Evolutionary conservation across 2,329 filamentous ascomycete species (phyloP).

Genomic region (Dryadomyces sulphureus): DNA sequence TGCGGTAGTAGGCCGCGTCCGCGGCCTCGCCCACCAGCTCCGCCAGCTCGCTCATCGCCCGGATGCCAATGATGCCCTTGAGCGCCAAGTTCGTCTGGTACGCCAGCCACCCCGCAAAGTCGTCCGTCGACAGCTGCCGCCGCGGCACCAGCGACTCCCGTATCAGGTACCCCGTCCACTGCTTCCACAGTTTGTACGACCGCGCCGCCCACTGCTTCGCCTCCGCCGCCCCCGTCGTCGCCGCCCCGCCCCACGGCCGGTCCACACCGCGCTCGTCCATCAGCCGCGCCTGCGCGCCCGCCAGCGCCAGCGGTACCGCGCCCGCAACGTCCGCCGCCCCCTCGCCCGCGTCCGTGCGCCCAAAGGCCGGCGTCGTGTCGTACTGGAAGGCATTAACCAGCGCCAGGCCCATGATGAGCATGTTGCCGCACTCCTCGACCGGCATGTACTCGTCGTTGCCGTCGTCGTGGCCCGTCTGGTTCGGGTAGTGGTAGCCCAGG

Average conservation of each 20-base stretch:
- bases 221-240: constrained; percentile 25
- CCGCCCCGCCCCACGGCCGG: constrained; percentile 36
- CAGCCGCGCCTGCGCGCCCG: constrained; percentile 4
- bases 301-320: constrained; percentile 5
- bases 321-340: constrained; percentile 10
- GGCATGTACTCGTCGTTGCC: constrained; percentile 59
- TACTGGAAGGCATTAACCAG: constrained; percentile 60
- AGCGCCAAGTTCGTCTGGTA: constrained; percentile 63
- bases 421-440: constrained; percentile 58
- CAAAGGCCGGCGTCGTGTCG: constrained; percentile 37
- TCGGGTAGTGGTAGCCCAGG: constrained; percentile 55
- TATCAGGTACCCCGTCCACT: constrained; percentile 62
- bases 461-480: constrained; percentile 54
- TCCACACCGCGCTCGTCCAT: constrained; percentile 14
- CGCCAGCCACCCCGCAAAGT: constrained; percentile 62
- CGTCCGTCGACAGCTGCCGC: constrained; percentile 63
- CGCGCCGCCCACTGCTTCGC: constrained; percentile 25
- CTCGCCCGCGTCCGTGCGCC: not conserved
- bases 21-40: constrained; percentile 38
- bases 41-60: constrained; percentile 59
- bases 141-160: constrained; percentile 54
- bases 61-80: constrained; percentile 66
- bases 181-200: constrained; percentile 57
- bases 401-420: constrained; percentile 52
- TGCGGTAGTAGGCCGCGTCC: constrained; percentile 46